phyloP scores from a whole-genome alignment of 306 rosid species.

The Lithocarpus polystachyus region DNA sequence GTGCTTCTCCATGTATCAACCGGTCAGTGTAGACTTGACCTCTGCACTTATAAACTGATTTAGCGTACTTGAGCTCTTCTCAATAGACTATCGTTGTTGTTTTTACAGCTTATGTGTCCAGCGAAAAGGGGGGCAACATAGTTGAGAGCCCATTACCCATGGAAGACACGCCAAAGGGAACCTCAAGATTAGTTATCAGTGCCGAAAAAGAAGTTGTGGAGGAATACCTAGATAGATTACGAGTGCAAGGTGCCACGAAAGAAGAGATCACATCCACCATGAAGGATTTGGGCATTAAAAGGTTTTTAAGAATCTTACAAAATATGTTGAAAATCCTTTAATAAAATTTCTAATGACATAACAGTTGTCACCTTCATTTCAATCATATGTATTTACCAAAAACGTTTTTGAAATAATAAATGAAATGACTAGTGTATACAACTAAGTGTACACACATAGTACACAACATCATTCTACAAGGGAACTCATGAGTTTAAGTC shows the following conservation, averaged over 20 bases:
- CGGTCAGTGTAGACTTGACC: slow-evolving; percentile 11
- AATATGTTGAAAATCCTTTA: too few relatives aligned
- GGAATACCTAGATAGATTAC: slow-evolving; percentile 18
- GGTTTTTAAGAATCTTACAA: slow-evolving; percentile 11
- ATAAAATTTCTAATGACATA: not conserved
- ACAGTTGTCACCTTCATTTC: not conserved
- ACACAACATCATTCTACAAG: too few relatives aligned
- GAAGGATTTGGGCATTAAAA: slow-evolving; percentile 22
- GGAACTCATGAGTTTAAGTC: too few relatives aligned
- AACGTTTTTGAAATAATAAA: not conserved
- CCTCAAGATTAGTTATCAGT: slow-evolving; percentile 21
- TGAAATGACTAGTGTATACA: too few relatives aligned
- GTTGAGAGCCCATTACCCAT: slow-evolving; percentile 23
- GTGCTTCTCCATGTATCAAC: slow-evolving; percentile 44
- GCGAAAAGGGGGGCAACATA: slow-evolving; percentile 10
- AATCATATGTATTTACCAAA: not conserved
- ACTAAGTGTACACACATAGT: too few relatives aligned
- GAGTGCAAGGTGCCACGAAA: not conserved
- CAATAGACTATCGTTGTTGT: not conserved
- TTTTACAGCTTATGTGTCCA: slow-evolving; percentile 36
- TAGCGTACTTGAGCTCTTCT: not conserved
- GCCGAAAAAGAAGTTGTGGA: slow-evolving; percentile 22
- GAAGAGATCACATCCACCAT: not conserved
- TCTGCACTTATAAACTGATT: too few relatives aligned
- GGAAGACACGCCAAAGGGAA: slow-evolving; percentile 5